Conservation (phyloP, 345 rosid species). For the Eucalyptus cladocalyx region DNA sequence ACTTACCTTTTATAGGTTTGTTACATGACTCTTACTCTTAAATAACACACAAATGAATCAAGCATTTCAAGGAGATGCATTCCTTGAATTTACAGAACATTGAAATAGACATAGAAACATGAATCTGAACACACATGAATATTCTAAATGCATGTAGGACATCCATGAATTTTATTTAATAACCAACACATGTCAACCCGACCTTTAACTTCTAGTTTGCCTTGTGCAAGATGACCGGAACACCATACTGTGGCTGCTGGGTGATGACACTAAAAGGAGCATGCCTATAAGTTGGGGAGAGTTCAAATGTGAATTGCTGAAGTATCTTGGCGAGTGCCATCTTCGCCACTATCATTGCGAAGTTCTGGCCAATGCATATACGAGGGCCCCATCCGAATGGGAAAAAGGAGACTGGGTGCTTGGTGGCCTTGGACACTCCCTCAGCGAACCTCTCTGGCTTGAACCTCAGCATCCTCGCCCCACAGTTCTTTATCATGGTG, state of each 20-base stretch:
- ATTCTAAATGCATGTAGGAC: not conserved
- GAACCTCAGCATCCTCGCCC: not conserved
- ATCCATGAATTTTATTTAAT: not conserved
- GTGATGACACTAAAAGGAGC: not conserved
- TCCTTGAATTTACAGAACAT: not conserved
- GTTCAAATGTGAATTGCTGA: not conserved
- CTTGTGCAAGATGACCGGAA: not conserved
- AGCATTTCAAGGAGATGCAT: not conserved
- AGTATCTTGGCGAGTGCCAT: not conserved
- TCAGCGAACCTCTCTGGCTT: not conserved
- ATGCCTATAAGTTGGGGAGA: not conserved
- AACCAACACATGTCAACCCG: not conserved
- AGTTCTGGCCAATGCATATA: not conserved
- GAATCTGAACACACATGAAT: not conserved
- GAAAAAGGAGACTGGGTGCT: not conserved
- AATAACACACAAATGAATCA: not conserved
- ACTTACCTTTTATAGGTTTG: not conserved
- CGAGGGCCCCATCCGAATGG: constrained; percentile 1
- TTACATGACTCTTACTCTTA: not conserved
- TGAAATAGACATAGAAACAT: not conserved
- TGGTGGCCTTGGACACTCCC: not conserved
- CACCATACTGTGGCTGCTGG: not conserved
- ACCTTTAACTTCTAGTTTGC: not conserved
- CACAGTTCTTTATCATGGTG: not conserved
- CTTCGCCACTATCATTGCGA: not conserved